A percentile compares a stretch with the other conserved stretches of the same genome.
phyloP scores from a whole-genome alignment of 495 filamentous ascomycete species.

The Neurospora intermedia region DNA sequence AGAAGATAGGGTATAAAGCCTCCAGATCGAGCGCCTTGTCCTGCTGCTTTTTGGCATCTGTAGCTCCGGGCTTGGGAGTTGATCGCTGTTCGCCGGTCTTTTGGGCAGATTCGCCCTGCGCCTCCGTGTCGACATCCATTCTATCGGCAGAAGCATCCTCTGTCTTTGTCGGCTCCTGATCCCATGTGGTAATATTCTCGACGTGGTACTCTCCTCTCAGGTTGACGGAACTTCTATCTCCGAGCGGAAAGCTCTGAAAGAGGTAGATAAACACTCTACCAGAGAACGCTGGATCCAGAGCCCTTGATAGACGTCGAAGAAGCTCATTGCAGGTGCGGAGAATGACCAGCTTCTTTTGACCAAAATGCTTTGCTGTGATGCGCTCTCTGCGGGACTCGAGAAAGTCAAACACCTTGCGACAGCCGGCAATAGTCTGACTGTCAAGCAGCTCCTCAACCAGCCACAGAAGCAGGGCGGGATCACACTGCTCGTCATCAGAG shows the following conservation, averaged over 20 bases:
- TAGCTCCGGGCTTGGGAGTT: conserved; percentile 36
- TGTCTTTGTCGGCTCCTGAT: conserved; percentile 38
- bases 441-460: conserved; percentile 92
- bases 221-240: conserved; percentile 95
- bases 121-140: conserved; percentile 44
- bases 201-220: conserved; percentile 90
- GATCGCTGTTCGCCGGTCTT: conserved; percentile 28
- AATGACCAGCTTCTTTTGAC: conserved; percentile 77
- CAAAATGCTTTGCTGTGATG: conserved; percentile 74
- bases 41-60: conserved; percentile 18
- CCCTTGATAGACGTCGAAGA: conserved; percentile 76
- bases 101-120: conserved; percentile 19
- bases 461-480: conserved; percentile 74
- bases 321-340: conserved; percentile 92
- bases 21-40: conserved; percentile 47
- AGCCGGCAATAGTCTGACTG: conserved; percentile 86
- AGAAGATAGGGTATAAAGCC: conserved; percentile 82
- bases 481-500: conserved; percentile 76
- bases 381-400: conserved; percentile 84
- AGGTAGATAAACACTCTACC: conserved; percentile 95
- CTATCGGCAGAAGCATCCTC: conserved; percentile 47
- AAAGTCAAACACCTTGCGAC: conserved; percentile 83
- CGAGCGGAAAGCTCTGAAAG: conserved; percentile 91
- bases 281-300: conserved; percentile 94
- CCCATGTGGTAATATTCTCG: conserved; percentile 87